Evolutionary conservation across 805 yeast genomes (phyloP), one percentile per base, ranked within the genome.

Genomic region (Ascoidea tarda): DNA sequence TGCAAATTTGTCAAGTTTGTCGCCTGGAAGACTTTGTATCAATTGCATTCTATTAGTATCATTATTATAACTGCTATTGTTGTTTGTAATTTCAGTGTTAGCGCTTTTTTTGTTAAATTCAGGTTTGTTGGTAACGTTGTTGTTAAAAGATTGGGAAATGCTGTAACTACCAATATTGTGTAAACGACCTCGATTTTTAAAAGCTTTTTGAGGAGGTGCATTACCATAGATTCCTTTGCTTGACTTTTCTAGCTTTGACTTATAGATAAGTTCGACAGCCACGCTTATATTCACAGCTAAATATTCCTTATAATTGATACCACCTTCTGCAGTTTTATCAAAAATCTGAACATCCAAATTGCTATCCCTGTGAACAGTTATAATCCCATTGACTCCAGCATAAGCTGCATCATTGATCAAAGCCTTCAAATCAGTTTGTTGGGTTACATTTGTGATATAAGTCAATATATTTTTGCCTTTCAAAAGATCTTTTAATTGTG

Each of bases 281-380:
- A 79, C 82, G 46, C 78, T 78, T 6, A 80, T 69, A 4, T 81
- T 79, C n/a, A 88, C 72, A 49, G 78, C 76, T 4, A 83, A 74
- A 61, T 88, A 89, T 62, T 89, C 96, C 60, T 88, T 95, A 64
- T 84, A 90, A 57, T 80, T 80, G 6, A 87, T 78, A 14, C 86
- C 86, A 6, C 88, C 90, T 59, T 80, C 83, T 0, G 77, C 66
- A 1, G 84, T 76, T 46, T 73, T 74, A 60, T 85, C 85, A 63
- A 84, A 90, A 1, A 84, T 76, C 64, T 84, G 91, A 12, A 87
- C 69, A 60, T 86, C 88, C 31, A 88, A 75, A 48, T 70, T 70
- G 47, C 71, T 64, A n/a, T 70, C 64, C 45, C 73, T 74, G 55
- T 79, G 79, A 16, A 88, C 73, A 6, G 85, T 69, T 46, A 87